Evolutionary conservation across 2,329 filamentous ascomycete genomes (phyloP).

Genomic region (Thielaviopsis cerberus): DNA sequence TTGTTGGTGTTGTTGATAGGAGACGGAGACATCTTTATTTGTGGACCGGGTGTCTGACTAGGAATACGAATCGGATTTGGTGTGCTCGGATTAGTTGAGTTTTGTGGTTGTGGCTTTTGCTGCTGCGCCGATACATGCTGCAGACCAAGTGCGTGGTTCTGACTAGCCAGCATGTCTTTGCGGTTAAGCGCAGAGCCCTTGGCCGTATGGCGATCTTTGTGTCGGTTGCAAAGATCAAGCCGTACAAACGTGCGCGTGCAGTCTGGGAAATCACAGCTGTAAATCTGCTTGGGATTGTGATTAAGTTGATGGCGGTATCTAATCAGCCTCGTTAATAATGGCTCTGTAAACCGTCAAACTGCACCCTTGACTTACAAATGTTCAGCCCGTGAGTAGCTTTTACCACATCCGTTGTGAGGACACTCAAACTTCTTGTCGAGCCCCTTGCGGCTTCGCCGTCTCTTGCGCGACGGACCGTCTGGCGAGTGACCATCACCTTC

Average conservation of each 20-base stretch:
- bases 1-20: slow-evolving; percentile 17
- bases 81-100: background rate
- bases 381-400: slow-evolving; percentile 90
- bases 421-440: slow-evolving; percentile 73
- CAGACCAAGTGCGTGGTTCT: slow-evolving; percentile 15
- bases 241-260: slow-evolving; percentile 83
- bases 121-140: background rate
- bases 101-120: slow-evolving; percentile 1
- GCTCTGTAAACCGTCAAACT: background rate
- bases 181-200: slow-evolving; percentile 60
- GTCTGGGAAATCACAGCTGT: slow-evolving; percentile 78
- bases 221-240: slow-evolving; percentile 75
- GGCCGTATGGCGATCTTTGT: slow-evolving; percentile 63
- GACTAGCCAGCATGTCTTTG: slow-evolving; percentile 31
- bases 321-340: background rate
- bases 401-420: slow-evolving; percentile 70
- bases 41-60: slow-evolving; percentile 28
- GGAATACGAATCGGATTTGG: slow-evolving; percentile 17
- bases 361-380: slow-evolving; percentile 51
- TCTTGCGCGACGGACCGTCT: slow-evolving; percentile 37
- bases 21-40: slow-evolving; percentile 17
- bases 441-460: slow-evolving; percentile 56
- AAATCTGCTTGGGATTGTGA: slow-evolving; percentile 88
- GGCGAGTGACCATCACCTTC: slow-evolving; percentile 28
- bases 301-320: slow-evolving; percentile 85